These are phyloP conservation scores for Aspergillus biplanus DNA, from an alignment of 495 filamentous ascomycete species.

Conservation along the genomic window DNA sequence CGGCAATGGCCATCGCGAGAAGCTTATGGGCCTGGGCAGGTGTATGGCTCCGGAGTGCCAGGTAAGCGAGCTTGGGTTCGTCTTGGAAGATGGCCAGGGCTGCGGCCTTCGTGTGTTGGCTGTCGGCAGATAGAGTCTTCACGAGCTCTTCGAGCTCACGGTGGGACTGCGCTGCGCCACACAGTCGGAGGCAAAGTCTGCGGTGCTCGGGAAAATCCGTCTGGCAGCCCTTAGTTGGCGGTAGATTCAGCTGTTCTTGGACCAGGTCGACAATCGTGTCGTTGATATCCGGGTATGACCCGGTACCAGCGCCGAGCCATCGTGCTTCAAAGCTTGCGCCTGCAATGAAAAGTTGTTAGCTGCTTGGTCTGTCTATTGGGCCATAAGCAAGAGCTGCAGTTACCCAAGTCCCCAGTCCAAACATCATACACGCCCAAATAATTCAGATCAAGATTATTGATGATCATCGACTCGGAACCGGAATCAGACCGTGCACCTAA, in stretches of 20 bases:
- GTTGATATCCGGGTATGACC: conserved; percentile 41
- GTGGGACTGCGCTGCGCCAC: conserved; percentile 68
- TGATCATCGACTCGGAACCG: conserved; percentile 70
- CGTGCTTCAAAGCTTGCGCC: conserved; percentile 40
- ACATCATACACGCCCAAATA: conserved; percentile 82
- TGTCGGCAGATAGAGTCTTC: conserved; percentile 58
- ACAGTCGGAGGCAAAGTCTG: conserved; percentile 77
- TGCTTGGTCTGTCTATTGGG: neutral
- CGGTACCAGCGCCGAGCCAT: conserved; percentile 26
- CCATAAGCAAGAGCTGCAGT: neutral
- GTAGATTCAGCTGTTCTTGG: conserved; percentile 44
- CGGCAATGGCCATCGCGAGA: conserved; percentile 59
- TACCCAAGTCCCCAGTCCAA: conserved; percentile 78
- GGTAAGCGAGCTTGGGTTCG: conserved; percentile 58
- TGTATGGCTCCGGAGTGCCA: conserved; percentile 47
- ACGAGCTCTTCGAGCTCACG: conserved; percentile 65
- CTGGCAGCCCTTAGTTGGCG: conserved; percentile 51
- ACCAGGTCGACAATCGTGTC: conserved; percentile 57
- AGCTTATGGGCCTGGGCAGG: conserved; percentile 52
- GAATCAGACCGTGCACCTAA: conserved; percentile 68
- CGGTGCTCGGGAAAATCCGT: conserved; percentile 76
- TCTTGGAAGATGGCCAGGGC: conserved; percentile 76
- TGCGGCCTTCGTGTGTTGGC: conserved; percentile 79
- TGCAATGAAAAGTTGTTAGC: conserved; percentile 29
- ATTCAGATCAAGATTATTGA: conserved; percentile 75